phyloP scores from a whole-genome alignment of 305 asterid genomes.

The Fraxinus paxiana region DNA sequence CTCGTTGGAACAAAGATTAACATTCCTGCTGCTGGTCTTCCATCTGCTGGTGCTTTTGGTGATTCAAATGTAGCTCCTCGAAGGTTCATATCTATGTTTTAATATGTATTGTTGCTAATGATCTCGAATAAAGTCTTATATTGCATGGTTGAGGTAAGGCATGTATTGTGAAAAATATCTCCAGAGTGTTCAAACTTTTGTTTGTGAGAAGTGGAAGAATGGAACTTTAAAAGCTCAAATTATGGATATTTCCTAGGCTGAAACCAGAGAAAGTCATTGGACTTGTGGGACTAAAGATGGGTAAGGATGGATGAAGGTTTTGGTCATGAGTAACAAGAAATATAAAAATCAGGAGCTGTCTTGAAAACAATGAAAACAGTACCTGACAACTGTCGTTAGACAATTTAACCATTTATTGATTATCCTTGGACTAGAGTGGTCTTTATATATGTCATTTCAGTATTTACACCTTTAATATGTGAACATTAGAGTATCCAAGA shows the following conservation, averaged over 20 bases:
- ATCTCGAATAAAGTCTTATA: not conserved
- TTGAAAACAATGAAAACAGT: not conserved
- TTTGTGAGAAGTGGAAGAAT: not conserved
- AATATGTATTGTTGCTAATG: not conserved
- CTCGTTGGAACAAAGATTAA: slow-evolving; percentile 65
- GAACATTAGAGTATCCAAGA: not conserved
- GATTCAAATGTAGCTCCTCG: slow-evolving; percentile 36
- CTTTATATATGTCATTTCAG: not conserved
- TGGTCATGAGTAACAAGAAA: not conserved
- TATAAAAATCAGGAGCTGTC: not conserved
- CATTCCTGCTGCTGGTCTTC: slow-evolving; percentile 27
- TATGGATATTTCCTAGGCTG: not conserved
- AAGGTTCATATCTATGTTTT: slow-evolving; percentile 33
- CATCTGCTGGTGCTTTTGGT: slow-evolving; percentile 34
- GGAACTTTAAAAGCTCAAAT: not conserved
- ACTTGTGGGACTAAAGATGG: not conserved
- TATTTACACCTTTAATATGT: not conserved
- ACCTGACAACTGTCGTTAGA: not conserved
- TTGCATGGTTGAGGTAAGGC: not conserved
- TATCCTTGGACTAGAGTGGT: not conserved
- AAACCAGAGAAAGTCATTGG: not conserved
- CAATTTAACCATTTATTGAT: not conserved
- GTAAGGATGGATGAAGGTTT: not conserved
- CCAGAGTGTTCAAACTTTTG: not conserved
- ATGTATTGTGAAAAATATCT: not conserved